Evolutionary conservation across 2,329 filamentous ascomycete species (phyloP).

Genomic region (Xylaria sp.): DNA sequence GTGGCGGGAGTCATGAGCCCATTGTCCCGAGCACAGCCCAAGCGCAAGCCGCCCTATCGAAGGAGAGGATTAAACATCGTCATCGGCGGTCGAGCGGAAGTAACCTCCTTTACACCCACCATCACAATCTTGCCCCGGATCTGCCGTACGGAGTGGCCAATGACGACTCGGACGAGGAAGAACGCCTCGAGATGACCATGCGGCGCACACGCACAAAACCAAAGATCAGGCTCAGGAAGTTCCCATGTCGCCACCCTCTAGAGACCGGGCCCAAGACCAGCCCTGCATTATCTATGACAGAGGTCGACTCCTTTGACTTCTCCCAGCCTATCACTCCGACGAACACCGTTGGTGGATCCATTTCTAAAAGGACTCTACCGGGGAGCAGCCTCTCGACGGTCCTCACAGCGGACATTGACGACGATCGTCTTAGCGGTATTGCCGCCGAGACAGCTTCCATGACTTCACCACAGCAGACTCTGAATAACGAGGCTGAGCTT

Average conservation of each 20-base stretch:
- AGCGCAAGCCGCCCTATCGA: constrained; percentile 25
- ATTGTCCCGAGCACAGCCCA: constrained; percentile 18
- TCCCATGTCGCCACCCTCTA: constrained; percentile 44
- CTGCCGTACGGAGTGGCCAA: constrained; percentile 47
- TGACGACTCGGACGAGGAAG: constrained; percentile 49
- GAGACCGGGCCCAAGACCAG: constrained; percentile 36
- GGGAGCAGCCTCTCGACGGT: constrained; percentile 9
- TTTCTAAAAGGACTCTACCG: constrained; percentile 7
- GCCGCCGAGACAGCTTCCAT: constrained; percentile 26
- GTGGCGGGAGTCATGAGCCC: constrained; percentile 25
- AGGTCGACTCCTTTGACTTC: constrained; percentile 43
- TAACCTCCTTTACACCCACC: constrained; percentile 45
- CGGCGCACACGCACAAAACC: constrained; percentile 38
- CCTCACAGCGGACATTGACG: constrained; percentile 6
- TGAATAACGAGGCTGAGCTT: constrained; percentile 18
- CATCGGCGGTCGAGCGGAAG: constrained; percentile 55
- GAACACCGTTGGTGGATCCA: neutral
- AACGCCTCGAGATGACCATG: constrained; percentile 46
- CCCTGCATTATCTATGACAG: constrained; percentile 29
- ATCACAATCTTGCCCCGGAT: constrained; percentile 40
- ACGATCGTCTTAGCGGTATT: constrained; percentile 3
- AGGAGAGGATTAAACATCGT: constrained; percentile 38
- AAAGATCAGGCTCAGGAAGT: constrained; percentile 47
- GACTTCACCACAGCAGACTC: constrained; percentile 23
- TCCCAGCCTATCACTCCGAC: constrained; percentile 38